phyloP scores from a whole-genome alignment of 176 grass and related monocot species.

The Thalia dealbata region DNA sequence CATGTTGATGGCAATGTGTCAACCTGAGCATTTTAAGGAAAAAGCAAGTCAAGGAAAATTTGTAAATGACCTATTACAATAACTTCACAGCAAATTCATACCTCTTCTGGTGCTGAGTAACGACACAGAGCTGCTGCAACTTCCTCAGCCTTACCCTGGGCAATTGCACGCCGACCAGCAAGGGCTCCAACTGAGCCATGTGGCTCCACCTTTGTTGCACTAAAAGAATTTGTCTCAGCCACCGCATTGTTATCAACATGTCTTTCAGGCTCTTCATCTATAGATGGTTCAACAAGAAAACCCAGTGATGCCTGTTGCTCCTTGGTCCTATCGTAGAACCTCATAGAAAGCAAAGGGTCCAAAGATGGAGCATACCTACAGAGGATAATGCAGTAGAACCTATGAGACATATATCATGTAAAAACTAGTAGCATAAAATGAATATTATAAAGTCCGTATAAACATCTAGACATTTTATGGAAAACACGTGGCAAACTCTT shows the following conservation, averaged over 20 bases:
- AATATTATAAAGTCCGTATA: neutral
- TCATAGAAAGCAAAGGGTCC: constrained; percentile 68
- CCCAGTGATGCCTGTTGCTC: constrained; percentile 72
- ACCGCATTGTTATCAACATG: constrained; percentile 28
- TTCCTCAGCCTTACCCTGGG: constrained; percentile 80
- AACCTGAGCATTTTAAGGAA: constrained; percentile 54
- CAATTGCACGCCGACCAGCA: constrained; percentile 75
- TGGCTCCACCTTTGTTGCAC: constrained; percentile 18
- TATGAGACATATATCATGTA: neutral
- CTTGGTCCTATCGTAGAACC: constrained; percentile 68
- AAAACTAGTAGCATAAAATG: neutral
- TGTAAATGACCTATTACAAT: neutral
- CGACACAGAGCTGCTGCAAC: constrained; percentile 64
- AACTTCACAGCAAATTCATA: constrained; percentile 23
- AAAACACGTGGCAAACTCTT: constrained; percentile 21
- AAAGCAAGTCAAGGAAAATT: constrained; percentile 8
- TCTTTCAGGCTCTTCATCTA: constrained; percentile 28
- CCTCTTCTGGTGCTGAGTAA: constrained; percentile 92
- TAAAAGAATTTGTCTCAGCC: constrained; percentile 25
- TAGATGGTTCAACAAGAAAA: constrained; percentile 66
- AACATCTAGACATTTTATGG: neutral
- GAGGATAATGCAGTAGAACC: neutral
- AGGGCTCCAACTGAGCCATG: constrained; percentile 85
- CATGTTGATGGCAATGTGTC: constrained; percentile 79
- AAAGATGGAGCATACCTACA: constrained; percentile 53